Evolutionary conservation across 805 yeast genomes (phyloP).

Genomic region (Teunomyces atbi): DNA sequence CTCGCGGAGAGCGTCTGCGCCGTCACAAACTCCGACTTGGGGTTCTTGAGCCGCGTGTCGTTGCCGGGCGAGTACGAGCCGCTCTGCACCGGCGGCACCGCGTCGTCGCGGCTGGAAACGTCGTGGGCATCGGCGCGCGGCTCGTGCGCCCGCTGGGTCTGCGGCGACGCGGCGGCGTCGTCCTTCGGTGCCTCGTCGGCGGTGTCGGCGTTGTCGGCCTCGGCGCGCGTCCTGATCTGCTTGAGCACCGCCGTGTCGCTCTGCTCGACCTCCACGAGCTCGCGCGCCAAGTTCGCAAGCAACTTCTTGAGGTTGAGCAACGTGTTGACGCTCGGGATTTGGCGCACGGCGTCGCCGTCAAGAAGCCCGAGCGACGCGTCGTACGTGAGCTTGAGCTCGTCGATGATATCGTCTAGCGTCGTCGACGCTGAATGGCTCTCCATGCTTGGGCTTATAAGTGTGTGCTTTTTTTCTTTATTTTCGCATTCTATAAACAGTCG

Average conservation of each 20-base stretch:
- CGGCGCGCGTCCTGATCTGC: conserved; percentile 15
- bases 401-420: conserved; percentile 49
- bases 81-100: conserved; percentile 48
- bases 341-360: conserved; percentile 54
- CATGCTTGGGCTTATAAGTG: neutral
- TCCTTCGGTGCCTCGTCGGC: no score
- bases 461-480: neutral
- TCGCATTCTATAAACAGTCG: no score
- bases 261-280: conserved; percentile 33
- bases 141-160: no score
- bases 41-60: conserved; percentile 63
- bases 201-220: conserved; percentile 10
- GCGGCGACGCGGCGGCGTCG: no score
- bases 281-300: conserved; percentile 39
- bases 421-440: conserved; percentile 33
- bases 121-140: no score
- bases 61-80: conserved; percentile 49
- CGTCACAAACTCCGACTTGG: conserved; percentile 71
- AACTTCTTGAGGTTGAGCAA: conserved; percentile 45
- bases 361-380: conserved; percentile 60
- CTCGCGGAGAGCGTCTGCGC: conserved; percentile 67
- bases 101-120: no score
- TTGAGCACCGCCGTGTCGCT: conserved; percentile 27
- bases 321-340: conserved; percentile 40
- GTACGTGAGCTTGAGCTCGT: conserved; percentile 51